These are phyloP conservation scores for Herpetospermum pedunculosum DNA, from an alignment of 306 rosid genomes.

Conservation along the genomic window DNA sequence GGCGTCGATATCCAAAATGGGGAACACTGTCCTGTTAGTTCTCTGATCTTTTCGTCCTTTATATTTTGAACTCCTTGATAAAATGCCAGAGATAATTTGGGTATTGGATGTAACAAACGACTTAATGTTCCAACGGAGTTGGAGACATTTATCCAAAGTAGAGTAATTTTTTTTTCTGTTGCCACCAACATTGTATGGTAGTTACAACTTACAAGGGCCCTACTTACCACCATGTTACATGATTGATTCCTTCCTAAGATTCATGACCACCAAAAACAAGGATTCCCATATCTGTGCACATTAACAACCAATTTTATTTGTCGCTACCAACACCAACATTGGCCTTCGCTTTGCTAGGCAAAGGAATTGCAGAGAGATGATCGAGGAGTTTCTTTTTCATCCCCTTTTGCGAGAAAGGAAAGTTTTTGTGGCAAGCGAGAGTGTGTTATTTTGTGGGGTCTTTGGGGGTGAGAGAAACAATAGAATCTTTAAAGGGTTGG, in stretches of 20 bases:
- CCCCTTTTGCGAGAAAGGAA: too few relatives aligned
- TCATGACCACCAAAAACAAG: background rate
- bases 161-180: too few relatives aligned
- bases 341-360: too few relatives aligned
- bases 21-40: slow-evolving; percentile 92
- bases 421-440: too few relatives aligned
- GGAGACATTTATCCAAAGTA: background rate
- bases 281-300: background rate
- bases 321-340: too few relatives aligned
- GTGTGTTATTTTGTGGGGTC: too few relatives aligned
- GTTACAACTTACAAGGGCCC: background rate
- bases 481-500: too few relatives aligned
- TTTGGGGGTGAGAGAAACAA: too few relatives aligned
- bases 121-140: background rate
- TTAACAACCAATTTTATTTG: too few relatives aligned
- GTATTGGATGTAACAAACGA: background rate
- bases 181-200: background rate
- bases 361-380: too few relatives aligned
- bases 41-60: background rate
- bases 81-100: background rate
- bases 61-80: background rate
- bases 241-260: background rate
- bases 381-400: too few relatives aligned
- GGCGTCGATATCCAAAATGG: slow-evolving; percentile 71
- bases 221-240: background rate